Evolutionary conservation across 176 grass and related monocot genomes (phyloP).

Genomic region (Oryza punctata): DNA sequence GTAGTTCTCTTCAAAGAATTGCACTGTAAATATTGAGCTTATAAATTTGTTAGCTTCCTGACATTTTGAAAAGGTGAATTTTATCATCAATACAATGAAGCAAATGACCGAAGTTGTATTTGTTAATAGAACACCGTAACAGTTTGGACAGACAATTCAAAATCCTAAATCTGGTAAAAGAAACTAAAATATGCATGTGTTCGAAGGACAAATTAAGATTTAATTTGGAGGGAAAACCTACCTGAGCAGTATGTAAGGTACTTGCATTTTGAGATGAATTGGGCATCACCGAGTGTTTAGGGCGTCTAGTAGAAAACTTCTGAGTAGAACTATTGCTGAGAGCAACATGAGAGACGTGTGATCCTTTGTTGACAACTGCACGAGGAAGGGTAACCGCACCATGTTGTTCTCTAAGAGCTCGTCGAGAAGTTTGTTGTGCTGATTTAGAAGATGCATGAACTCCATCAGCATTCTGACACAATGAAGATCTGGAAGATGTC

Average conservation of each 20-base stretch:
- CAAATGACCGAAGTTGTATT: neutral
- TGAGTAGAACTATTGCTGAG: conserved; percentile 3
- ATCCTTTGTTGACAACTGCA: conserved; percentile 21
- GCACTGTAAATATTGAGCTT: neutral
- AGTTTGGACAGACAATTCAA: conserved; percentile 13
- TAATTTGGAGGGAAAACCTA: conserved; percentile 21
- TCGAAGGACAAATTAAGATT: neutral
- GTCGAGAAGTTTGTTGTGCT: conserved; percentile 34
- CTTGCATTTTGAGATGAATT: conserved; percentile 41
- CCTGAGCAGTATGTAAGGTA: conserved; percentile 29
- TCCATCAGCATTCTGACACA: conserved; percentile 15
- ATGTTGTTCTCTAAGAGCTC: conserved; percentile 2
- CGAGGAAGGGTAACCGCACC: neutral
- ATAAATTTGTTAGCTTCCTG: neutral
- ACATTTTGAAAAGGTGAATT: neutral
- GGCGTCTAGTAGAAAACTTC: neutral
- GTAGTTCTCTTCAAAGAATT: neutral
- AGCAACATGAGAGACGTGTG: conserved; percentile 29
- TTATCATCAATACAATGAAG: conserved; percentile 10
- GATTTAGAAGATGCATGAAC: conserved; percentile 27
- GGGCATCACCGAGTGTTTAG: conserved; percentile 17
- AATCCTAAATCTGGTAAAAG: neutral
- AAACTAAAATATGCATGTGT: neutral
- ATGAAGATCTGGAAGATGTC: conserved; percentile 35
- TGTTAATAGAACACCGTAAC: neutral